Evolutionary conservation across 1,139 yeast genomes (phyloP).

Genomic region (Debaryomyces fabryi): DNA sequence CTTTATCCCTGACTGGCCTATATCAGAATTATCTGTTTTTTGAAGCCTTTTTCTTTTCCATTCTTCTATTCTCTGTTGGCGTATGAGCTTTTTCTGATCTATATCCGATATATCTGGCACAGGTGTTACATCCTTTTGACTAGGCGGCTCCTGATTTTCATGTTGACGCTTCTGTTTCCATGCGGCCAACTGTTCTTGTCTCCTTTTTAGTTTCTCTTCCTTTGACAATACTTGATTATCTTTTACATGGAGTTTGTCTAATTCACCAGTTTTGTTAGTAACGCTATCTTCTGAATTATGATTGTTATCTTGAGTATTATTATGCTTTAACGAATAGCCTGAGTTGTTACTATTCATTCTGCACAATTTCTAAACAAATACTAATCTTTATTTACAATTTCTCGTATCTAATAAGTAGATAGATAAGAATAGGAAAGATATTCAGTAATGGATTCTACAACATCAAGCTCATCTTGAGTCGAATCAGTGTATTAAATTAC

Average conservation of each 20-base stretch:
- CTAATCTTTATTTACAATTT: constrained; percentile 3
- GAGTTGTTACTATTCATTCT: constrained; percentile 2
- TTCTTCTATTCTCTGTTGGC: constrained; percentile 40
- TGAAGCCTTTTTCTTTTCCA: constrained; percentile 38
- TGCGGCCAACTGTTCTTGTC: constrained; percentile 44
- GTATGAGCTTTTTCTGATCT: constrained; percentile 19
- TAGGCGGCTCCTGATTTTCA: constrained; percentile 15
- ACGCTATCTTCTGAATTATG: constrained; percentile 25
- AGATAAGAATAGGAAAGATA: not conserved
- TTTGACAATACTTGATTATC: constrained; percentile 23
- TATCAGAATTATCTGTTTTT: constrained; percentile 5
- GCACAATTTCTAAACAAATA: not conserved
- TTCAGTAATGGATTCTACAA: not conserved
- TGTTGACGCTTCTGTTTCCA: constrained; percentile 44
- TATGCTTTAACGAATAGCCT: constrained; percentile 33
- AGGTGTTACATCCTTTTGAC: not conserved
- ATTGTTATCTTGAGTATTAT: constrained; percentile 41
- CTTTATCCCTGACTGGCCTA: not conserved
- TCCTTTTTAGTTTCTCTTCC: constrained; percentile 37
- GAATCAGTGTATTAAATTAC: not conserved
- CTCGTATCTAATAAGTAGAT: not conserved
- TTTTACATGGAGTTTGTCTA: constrained; percentile 6
- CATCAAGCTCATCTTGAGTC: not conserved
- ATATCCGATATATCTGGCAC: constrained; percentile 10
- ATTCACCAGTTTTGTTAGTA: constrained; percentile 12